phyloP scores from a whole-genome alignment of 495 filamentous ascomycete genomes.

The Melanomma pulvis-pyrius region DNA sequence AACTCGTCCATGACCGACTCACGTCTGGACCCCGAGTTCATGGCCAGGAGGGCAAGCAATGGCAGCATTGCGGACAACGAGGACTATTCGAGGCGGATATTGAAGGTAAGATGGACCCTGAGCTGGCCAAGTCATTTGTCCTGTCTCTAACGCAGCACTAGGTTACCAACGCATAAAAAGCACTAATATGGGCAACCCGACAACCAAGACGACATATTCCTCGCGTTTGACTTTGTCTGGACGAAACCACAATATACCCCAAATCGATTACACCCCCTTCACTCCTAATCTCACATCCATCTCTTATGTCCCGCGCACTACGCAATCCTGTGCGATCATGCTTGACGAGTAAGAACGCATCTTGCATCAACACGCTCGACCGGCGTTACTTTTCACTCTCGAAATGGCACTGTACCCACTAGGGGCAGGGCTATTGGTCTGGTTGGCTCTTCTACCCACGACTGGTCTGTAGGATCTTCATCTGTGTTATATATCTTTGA shows the following conservation, averaged over 20 bases:
- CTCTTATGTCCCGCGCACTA: constrained; percentile 20
- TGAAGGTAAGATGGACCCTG: constrained; percentile 67
- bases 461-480: constrained; percentile 25
- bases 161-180: constrained; percentile 36
- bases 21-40: constrained; percentile 80
- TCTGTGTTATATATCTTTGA: constrained; percentile 30
- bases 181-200: constrained; percentile 4
- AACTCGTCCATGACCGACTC: constrained; percentile 71
- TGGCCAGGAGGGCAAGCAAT: constrained; percentile 87
- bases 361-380: constrained; percentile 15
- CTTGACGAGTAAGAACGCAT: constrained; percentile 35
- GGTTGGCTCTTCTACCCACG: constrained; percentile 13
- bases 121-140: not conserved
- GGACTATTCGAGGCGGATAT: constrained; percentile 93
- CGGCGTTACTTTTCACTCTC: constrained; percentile 5
- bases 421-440: not conserved
- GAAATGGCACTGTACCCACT: not conserved
- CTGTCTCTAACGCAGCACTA: constrained; percentile 20
- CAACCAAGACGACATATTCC: constrained; percentile 4
- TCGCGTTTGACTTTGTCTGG: not conserved
- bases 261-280: constrained; percentile 3
- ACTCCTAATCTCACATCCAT: constrained; percentile 14
- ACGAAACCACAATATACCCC: constrained; percentile 3
- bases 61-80: constrained; percentile 98
- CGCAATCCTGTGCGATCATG: constrained; percentile 24